Percentiles rank a stretch among this genome's conserved stretches.
These are phyloP conservation scores for Ogataea parapolymorpha DNA, from an alignment of 805 yeast genomes.

Conservation along the genomic window DNA sequence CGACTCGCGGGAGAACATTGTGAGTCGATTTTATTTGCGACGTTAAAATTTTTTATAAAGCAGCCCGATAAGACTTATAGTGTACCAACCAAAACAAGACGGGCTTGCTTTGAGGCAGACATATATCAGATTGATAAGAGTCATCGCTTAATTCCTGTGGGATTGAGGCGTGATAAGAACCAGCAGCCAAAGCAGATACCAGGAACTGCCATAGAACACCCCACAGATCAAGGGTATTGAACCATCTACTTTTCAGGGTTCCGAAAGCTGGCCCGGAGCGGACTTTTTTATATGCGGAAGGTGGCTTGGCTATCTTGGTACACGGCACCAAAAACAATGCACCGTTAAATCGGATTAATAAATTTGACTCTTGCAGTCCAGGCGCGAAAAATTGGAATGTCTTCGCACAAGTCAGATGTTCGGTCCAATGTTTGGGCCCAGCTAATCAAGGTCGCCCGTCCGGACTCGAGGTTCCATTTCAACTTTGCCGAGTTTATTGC, in stretches of 20 bases:
- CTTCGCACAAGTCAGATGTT: slow-evolving; percentile 23
- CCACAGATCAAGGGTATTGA: no score
- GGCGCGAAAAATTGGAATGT: slow-evolving; percentile 1
- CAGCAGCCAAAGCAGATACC: neutral
- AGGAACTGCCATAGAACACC: no score
- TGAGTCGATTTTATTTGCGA: neutral
- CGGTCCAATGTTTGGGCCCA: slow-evolving; percentile 28
- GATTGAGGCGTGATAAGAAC: neutral
- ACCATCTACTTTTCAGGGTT: neutral
- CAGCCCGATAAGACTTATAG: neutral
- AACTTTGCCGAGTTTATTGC: slow-evolving; percentile 33
- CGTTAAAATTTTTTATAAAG: slow-evolving; percentile 1
- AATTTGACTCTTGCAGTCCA: neutral
- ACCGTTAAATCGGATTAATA: neutral
- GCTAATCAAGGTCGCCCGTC: slow-evolving; percentile 29
- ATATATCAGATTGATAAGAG: neutral
- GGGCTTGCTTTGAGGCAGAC: neutral
- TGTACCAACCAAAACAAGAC: neutral
- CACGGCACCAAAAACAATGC: neutral
- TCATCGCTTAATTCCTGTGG: neutral
- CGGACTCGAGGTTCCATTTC: slow-evolving; percentile 31
- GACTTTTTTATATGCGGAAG: neutral
- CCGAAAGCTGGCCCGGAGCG: neutral
- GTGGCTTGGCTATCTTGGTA: neutral
- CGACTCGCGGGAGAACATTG: slow-evolving; percentile 6